Base-by-base conservation (phyloP, 1,284 basidiomycete genomes). In the Rugiboletus extremiorientalis region DNA sequence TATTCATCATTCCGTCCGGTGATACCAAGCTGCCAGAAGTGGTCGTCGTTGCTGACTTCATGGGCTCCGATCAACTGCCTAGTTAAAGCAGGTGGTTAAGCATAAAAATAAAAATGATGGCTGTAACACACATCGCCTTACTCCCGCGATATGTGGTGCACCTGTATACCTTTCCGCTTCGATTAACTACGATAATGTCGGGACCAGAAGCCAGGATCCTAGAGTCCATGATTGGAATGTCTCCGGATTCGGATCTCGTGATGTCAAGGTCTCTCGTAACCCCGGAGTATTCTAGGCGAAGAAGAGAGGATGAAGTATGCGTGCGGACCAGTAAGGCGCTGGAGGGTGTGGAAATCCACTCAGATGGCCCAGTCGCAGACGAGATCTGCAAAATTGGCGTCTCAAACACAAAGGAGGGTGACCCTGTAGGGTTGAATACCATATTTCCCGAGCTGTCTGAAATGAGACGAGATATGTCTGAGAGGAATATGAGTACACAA, bases 381-480 rank as follows among this genome's bases (percentile, higher is more conserved):
- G 66, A 70, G 28, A 61, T 73, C 70, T 60, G 80, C 48, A 64
- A 65, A 52, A 74, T 71, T 41, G 72, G 65, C 15, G 69, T 71
- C 48, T 71, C 68, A 16, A 74, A 73, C 22, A 44, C 45, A 53
- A 67, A 62, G 25, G 69, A 68, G 4, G 82, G 73, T 9, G 63
- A 69, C 2, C 76, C 72, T 46, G 72, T 67, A 1, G 85, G 80
- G 40, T 71, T 73, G 55, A 87, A 78, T 75, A 63, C 38, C 63
- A 60, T 18, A 70, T 61, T 34, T 62, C 66, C 47, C 5, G 47
- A 58, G 16, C 65, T 55, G 6, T 72, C 66, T 40, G 69, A 65
- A 20, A 59, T 38, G 20, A 86, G 64, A 0, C 70, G 75, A 6
- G 83, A 86, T 14, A 88, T 66, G 61, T 85, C 86, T 89, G 43